phyloP scores from a whole-genome alignment of 23 red algal genomes.

The Gracilaria caudata region DNA sequence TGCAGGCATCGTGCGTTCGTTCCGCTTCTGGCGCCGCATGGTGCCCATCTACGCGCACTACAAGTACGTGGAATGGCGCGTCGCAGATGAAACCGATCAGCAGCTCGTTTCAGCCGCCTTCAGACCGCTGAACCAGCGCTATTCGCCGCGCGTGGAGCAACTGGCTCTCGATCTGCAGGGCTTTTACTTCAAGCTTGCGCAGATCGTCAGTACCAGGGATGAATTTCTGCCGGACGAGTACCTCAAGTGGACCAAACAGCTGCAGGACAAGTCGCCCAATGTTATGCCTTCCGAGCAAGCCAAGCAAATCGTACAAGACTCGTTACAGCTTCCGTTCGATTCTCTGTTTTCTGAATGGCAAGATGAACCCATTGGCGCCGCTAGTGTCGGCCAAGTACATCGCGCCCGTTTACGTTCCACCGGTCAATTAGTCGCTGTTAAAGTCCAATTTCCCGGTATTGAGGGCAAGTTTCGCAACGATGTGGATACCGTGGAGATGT shows the following conservation, averaged over 20 bases:
- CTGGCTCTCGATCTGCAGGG: constrained; percentile 69
- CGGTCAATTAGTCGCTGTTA: constrained; percentile 68
- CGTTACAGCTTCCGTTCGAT: constrained; percentile 28
- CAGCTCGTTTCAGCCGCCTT: constrained; percentile 42
- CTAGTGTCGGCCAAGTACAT: constrained; percentile 86
- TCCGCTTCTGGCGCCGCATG: constrained; percentile 67
- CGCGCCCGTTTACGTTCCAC: constrained; percentile 39
- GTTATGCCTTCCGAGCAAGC: constrained; percentile 41
- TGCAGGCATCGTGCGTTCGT: constrained; percentile 60
- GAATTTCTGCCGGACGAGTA: constrained; percentile 83
- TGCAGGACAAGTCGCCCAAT: constrained; percentile 80
- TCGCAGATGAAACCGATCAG: constrained; percentile 9
- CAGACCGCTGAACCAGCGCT: constrained; percentile 52
- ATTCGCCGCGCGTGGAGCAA: constrained; percentile 58
- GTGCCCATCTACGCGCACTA: constrained; percentile 77
- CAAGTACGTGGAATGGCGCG: constrained; percentile 58
- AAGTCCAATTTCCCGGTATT: constrained; percentile 79
- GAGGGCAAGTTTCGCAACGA: constrained; percentile 76
- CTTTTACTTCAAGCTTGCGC: constrained; percentile 85
- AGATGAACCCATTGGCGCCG: constrained; percentile 72
- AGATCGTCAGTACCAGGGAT: constrained; percentile 77
- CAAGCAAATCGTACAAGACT: constrained; percentile 48
- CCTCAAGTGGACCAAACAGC: constrained; percentile 66
- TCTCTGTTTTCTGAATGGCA: constrained; percentile 67
- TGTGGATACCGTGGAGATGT: constrained; percentile 75